phyloP scores from a whole-genome alignment of 306 rosid genomes.

The Quercus wislizeni region DNA sequence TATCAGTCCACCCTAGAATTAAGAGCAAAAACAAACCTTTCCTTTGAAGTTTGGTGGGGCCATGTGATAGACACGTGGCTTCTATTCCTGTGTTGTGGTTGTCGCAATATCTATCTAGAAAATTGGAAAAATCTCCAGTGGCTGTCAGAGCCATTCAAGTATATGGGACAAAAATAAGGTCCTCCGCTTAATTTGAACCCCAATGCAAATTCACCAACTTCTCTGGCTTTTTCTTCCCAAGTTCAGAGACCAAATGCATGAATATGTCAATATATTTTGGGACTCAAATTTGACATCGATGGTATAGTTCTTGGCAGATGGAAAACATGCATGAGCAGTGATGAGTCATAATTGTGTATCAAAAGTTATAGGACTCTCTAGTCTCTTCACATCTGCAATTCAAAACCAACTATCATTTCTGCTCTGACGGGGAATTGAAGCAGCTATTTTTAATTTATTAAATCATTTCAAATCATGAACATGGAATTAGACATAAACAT shows the following conservation, averaged over 20 bases:
- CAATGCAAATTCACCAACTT: conserved; percentile 1
- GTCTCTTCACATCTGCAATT: neutral
- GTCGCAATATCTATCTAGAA: conserved; percentile 13
- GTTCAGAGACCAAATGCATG: conserved; percentile 11
- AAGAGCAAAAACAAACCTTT: conserved; percentile 15
- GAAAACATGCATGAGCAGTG: neutral
- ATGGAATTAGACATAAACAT: neutral
- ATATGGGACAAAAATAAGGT: neutral
- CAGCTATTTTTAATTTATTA: no score
- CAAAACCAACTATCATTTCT: neutral
- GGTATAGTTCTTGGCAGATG: neutral
- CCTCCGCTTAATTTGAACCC: conserved; percentile 26
- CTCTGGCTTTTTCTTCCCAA: neutral
- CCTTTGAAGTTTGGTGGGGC: conserved; percentile 23
- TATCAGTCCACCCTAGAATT: neutral
- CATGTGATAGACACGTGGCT: conserved; percentile 30
- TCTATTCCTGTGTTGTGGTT: conserved; percentile 14
- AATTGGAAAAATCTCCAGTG: conserved; percentile 5
- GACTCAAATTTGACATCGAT: neutral
- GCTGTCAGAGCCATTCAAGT: neutral
- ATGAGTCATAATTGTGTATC: neutral
- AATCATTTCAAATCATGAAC: conserved; percentile 2
- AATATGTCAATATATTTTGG: conserved; percentile 1
- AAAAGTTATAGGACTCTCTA: neutral
- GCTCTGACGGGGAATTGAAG: neutral